Conservation (phyloP, 768 basidiomycete genomes). For the Ramaria rubella region DNA sequence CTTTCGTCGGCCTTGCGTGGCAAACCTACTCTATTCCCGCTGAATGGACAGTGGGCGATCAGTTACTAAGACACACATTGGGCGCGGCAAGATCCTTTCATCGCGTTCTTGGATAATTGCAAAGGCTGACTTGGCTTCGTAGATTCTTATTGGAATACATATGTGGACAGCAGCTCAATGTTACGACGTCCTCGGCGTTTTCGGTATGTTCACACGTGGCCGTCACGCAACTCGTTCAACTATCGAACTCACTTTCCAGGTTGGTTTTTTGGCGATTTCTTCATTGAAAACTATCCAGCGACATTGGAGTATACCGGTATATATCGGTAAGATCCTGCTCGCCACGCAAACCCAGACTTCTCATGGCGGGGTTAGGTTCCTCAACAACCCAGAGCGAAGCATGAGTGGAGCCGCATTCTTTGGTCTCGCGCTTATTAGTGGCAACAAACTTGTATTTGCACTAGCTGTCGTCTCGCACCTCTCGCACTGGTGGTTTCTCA, state of each 20-base stretch:
- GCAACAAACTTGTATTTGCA: slow-evolving; percentile 82
- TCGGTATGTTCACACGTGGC: slow-evolving; percentile 48
- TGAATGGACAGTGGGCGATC: slow-evolving; percentile 84
- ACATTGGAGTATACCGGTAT: slow-evolving; percentile 95
- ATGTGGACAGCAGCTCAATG: slow-evolving; percentile 88
- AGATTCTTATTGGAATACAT: slow-evolving; percentile 83
- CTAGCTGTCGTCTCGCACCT: slow-evolving; percentile 82
- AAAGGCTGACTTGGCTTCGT: slow-evolving; percentile 4
- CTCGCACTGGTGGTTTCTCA: slow-evolving; percentile 95
- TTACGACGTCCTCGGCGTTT: slow-evolving; percentile 88
- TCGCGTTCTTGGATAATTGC: neutral
- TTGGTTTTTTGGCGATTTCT: slow-evolving; percentile 98
- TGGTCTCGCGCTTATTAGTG: slow-evolving; percentile 85
- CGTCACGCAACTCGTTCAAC: neutral
- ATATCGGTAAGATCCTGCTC: slow-evolving; percentile 58
- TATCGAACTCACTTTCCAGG: slow-evolving; percentile 37
- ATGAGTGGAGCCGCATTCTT: slow-evolving; percentile 96
- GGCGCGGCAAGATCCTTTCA: slow-evolving; percentile 57
- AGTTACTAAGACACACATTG: slow-evolving; percentile 80
- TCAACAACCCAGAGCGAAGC: slow-evolving; percentile 87
- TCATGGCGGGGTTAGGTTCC: slow-evolving; percentile 44
- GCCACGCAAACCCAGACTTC: neutral
- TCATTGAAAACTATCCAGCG: slow-evolving; percentile 88
- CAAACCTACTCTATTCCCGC: slow-evolving; percentile 78
- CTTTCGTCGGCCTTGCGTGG: slow-evolving; percentile 81